phyloP scores from a whole-genome alignment of 2,329 filamentous ascomycete genomes.

The Calonectria crousiana region DNA sequence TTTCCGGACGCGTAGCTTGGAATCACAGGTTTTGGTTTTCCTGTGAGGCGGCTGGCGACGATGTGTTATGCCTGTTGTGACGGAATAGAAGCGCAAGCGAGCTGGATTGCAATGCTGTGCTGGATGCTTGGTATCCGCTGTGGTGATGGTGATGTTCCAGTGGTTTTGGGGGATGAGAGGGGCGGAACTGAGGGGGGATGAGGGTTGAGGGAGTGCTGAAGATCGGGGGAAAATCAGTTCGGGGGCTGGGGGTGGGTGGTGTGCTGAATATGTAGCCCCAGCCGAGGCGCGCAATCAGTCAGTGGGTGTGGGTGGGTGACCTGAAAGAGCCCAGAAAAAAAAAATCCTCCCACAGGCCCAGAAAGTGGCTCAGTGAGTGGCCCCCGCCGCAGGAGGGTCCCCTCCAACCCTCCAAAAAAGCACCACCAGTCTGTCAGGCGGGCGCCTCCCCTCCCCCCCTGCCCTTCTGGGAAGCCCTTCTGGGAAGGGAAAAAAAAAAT shows the following conservation, averaged over 20 bases:
- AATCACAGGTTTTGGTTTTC: slow-evolving; percentile 8
- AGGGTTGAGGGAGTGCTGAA: slow-evolving; percentile 46
- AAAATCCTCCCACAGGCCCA: slow-evolving; percentile 11
- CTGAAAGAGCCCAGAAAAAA: slow-evolving; percentile 34
- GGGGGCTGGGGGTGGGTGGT: slow-evolving; percentile 50
- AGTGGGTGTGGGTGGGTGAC: slow-evolving; percentile 24
- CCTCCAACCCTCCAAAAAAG: slow-evolving; percentile 11
- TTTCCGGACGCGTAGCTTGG: slow-evolving; percentile 13
- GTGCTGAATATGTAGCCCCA: slow-evolving; percentile 52
- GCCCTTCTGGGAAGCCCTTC: slow-evolving; percentile 10
- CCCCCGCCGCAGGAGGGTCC: slow-evolving; percentile 11
- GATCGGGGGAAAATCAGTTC: slow-evolving; percentile 44
- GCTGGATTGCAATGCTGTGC: slow-evolving; percentile 35
- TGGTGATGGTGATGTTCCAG: slow-evolving; percentile 42
- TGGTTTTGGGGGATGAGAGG: slow-evolving; percentile 43
- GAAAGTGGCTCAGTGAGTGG: slow-evolving; percentile 21
- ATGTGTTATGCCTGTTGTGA: slow-evolving; percentile 6
- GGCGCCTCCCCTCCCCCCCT: slow-evolving; percentile 10
- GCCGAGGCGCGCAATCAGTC: slow-evolving; percentile 49
- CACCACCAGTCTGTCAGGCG: neutral
- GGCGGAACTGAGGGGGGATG: slow-evolving; percentile 42
- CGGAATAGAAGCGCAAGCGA: slow-evolving; percentile 9
- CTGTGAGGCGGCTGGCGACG: neutral
- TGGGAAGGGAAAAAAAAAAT: neutral
- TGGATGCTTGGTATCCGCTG: slow-evolving; percentile 34